phyloP scores from a whole-genome alignment of 306 rosid species.

The Cajanus cajan region DNA sequence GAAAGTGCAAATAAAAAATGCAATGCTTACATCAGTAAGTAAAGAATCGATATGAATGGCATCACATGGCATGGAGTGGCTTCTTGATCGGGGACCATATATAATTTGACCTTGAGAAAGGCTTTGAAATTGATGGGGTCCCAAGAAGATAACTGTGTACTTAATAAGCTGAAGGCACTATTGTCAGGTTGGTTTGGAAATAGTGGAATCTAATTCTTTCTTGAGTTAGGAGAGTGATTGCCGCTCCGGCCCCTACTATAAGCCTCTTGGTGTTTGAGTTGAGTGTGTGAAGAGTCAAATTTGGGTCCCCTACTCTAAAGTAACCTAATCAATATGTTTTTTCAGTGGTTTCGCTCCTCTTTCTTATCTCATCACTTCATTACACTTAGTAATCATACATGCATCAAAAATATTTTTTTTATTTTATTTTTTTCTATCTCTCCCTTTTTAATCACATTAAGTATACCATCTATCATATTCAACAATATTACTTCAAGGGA shows the following conservation, averaged over 20 bases:
- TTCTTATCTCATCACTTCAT: not conserved
- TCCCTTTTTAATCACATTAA: no score
- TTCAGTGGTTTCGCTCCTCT: not conserved
- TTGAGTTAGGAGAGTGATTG: conserved; percentile 41
- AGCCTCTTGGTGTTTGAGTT: conserved; percentile 36
- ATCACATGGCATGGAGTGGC: not conserved
- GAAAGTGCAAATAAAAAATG: not conserved
- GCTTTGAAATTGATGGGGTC: not conserved
- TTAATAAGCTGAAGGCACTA: not conserved
- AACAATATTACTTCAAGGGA: no score
- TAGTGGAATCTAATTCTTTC: not conserved
- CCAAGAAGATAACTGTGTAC: conserved; percentile 1
- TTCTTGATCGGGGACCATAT: not conserved
- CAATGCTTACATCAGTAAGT: not conserved
- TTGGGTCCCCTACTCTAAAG: conserved; percentile 34
- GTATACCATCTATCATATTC: no score
- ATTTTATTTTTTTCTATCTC: no score
- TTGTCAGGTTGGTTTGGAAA: conserved; percentile 36
- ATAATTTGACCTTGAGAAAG: not conserved
- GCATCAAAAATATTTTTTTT: no score
- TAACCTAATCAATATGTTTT: not conserved
- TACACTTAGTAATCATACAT: no score
- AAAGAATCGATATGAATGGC: not conserved
- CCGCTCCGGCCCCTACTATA: conserved; percentile 59
- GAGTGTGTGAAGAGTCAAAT: conserved; percentile 47